Conservation (phyloP, 331 rosid genomes). For the Ulmus americana region DNA sequence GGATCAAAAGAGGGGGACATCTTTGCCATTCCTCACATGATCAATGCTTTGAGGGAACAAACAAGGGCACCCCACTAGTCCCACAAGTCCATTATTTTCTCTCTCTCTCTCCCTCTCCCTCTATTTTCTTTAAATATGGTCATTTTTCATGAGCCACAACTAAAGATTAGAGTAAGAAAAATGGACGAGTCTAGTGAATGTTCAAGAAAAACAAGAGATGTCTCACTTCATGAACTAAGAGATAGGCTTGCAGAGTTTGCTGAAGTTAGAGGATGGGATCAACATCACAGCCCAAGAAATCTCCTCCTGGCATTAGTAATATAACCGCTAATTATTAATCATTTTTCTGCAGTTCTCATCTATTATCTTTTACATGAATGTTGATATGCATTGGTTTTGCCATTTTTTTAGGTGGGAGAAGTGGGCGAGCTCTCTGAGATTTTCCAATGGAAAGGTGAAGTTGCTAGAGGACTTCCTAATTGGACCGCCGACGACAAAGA, state of each 20-base stretch:
- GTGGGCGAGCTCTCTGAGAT: slow-evolving; percentile 83
- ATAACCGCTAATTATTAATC: too few species aligned
- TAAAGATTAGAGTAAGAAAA: neutral
- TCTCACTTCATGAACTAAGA: slow-evolving; percentile 66
- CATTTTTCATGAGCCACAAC: slow-evolving; percentile 20
- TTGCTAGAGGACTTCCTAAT: slow-evolving; percentile 67
- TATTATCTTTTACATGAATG: neutral
- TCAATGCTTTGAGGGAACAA: slow-evolving; percentile 28
- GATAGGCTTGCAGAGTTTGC: slow-evolving; percentile 65
- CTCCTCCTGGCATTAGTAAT: slow-evolving; percentile 72
- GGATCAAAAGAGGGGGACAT: slow-evolving; percentile 31
- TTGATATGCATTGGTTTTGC: neutral
- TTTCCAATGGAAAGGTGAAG: slow-evolving; percentile 88
- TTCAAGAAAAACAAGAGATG: slow-evolving; percentile 36
- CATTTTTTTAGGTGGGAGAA: slow-evolving; percentile 56
- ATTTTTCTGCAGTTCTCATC: neutral
- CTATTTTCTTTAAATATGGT: slow-evolving; percentile 41
- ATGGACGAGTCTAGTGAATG: slow-evolving; percentile 41
- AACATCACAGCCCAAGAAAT: slow-evolving; percentile 75
- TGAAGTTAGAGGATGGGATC: slow-evolving; percentile 69
- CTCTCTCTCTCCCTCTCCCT: slow-evolving; percentile 2
- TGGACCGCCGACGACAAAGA: slow-evolving; percentile 70
- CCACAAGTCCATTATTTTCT: slow-evolving; percentile 28
- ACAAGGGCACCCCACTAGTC: slow-evolving; percentile 46
- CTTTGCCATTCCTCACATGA: slow-evolving; percentile 35